Evolutionary conservation across 2,329 filamentous ascomycete genomes (phyloP).

Genomic region (Cladosporium oxysporum): DNA sequence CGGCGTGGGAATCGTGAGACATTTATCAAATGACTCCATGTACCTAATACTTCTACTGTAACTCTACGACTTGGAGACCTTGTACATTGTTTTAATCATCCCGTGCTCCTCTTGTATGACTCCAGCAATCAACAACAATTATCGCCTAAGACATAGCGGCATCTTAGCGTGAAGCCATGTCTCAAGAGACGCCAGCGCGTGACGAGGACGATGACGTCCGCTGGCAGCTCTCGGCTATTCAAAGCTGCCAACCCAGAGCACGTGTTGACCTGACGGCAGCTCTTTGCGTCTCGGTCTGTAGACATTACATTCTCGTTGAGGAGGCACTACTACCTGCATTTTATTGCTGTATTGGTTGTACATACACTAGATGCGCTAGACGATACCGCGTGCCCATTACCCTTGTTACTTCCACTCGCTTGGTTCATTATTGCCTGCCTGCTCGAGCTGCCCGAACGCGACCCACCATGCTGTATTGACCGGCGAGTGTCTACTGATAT

Average conservation of each 20-base stretch:
- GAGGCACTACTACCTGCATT: neutral
- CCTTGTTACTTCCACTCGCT: neutral
- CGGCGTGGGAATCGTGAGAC: neutral
- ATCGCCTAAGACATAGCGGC: neutral
- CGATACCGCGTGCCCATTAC: neutral
- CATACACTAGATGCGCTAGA: neutral
- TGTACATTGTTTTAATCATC: neutral
- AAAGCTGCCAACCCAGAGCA: neutral
- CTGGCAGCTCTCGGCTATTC: neutral
- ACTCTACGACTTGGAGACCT: neutral
- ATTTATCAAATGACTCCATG: neutral
- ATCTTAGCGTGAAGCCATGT: neutral
- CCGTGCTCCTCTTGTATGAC: neutral
- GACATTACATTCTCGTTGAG: neutral
- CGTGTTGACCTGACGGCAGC: neutral
- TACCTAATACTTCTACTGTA: neutral
- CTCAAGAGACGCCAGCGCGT: neutral
- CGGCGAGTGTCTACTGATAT: neutral
- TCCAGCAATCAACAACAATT: neutral
- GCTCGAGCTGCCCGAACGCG: neutral
- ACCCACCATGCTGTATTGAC: neutral
- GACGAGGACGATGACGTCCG: neutral
- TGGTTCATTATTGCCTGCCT: neutral
- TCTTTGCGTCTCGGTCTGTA: neutral
- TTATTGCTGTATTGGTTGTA: neutral